A percentile compares a stretch with the other conserved stretches of the same genome.
Evolutionary conservation across 148 eudicot species (phyloP).

Genomic region (Oxyria digyna): DNA sequence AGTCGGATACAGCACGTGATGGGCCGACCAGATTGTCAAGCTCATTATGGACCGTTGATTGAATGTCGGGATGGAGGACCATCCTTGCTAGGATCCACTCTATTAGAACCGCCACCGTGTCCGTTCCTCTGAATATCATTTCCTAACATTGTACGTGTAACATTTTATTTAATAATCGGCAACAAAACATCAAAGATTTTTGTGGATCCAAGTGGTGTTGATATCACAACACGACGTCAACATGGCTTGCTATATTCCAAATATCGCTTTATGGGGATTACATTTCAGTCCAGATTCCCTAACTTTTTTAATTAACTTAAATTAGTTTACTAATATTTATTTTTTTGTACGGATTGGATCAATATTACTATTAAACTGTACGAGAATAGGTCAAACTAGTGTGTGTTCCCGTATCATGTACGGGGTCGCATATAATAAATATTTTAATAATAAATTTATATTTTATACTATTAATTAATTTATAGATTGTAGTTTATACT

Average conservation of each 20-base stretch:
- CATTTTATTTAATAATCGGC: background rate
- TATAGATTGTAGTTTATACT: too few species aligned
- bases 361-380: too few species aligned
- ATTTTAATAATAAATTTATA: too few species aligned
- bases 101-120: conserved; percentile 58
- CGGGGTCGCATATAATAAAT: too few species aligned
- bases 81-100: conserved; percentile 74
- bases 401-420: too few species aligned
- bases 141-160: conserved; percentile 24
- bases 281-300: background rate
- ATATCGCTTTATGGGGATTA: background rate
- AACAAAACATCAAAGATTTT: background rate
- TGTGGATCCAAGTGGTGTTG: background rate
- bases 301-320: background rate
- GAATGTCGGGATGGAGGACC: conserved; percentile 47
- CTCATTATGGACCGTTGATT: conserved; percentile 49
- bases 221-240: background rate
- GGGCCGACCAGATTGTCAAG: conserved; percentile 34
- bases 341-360: too few species aligned
- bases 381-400: too few species aligned
- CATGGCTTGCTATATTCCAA: background rate
- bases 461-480: too few species aligned
- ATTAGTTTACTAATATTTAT: too few species aligned
- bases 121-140: conserved; percentile 74
- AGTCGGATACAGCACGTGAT: conserved; percentile 38